A percentile compares a stretch with the other conserved stretches of the same genome.
Conservation (phyloP, 805 yeast species). For the Lipomyces yamadae region DNA sequence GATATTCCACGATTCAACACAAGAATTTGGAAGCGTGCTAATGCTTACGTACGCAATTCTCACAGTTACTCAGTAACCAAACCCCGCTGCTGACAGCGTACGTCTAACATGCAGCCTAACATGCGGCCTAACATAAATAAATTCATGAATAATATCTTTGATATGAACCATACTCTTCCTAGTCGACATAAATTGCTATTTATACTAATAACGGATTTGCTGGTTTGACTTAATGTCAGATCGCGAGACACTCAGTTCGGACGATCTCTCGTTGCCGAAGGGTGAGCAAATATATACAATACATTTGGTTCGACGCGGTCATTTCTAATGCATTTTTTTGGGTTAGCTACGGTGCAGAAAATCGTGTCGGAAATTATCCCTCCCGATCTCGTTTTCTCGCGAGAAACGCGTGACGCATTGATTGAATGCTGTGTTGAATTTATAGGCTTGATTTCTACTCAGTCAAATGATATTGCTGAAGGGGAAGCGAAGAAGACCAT, state of each 20-base stretch:
- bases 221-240: slow-evolving; percentile 35
- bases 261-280: slow-evolving; percentile 53
- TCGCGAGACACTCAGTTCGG: slow-evolving; percentile 40
- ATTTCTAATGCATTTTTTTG: background rate
- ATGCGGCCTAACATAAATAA: background rate
- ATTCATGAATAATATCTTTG: too few relatives aligned
- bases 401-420: slow-evolving; percentile 92
- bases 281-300: slow-evolving; percentile 41
- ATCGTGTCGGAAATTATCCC: slow-evolving; percentile 90
- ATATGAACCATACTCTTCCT: background rate
- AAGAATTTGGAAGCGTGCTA: background rate
- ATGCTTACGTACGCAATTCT: background rate
- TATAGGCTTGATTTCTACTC: slow-evolving; percentile 91
- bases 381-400: slow-evolving; percentile 81
- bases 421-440: slow-evolving; percentile 97
- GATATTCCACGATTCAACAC: background rate
- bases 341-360: slow-evolving; percentile 88
- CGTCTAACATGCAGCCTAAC: too few relatives aligned
- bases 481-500: slow-evolving; percentile 95
- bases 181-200: background rate
- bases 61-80: background rate
- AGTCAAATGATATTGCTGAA: slow-evolving; percentile 94
- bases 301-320: background rate
- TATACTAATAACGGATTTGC: background rate
- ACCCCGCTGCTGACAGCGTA: background rate